Evolutionary conservation across 176 grass and related monocot genomes (phyloP), one percentile per base, ranked within the genome.

Genomic region (Aegilops longissima): DNA sequence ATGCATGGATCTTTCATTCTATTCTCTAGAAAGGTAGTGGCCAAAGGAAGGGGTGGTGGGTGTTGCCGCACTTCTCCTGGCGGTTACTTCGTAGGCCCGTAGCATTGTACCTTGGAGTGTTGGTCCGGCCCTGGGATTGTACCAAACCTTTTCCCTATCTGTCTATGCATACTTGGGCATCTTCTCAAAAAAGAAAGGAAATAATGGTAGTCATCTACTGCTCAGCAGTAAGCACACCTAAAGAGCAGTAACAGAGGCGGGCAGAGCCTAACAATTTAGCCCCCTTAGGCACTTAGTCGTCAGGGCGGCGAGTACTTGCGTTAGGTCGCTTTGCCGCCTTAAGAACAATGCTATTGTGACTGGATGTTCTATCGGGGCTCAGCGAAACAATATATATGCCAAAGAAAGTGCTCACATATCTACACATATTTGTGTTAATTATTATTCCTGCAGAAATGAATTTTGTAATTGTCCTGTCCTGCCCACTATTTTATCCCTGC

Each of bases 401-500:
- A 74, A 73, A 65, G 52, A 58, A 52, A 82, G 3, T 33, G 63
- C 61, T 75, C 42, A 81, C 73, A 86, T 54, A 70, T 83, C 59
- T 83, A 51, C 61, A 10, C 34, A 24, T 83, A 69, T 79, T 14
- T 79, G 25, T 64, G 72, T 21, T 63, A 33, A n/a, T 25, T 86
- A 40, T 39, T 73, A 56, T 3, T 76, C 49, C 68, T 27, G 30
- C 18, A 70, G 54, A 74, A 49, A 59, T 44, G 52, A 51, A 16
- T 42, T 80, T 75, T 85, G 77, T 66, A 34, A 29, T 69, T 83
- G 79, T 34, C 44, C 25, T 88, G 27, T 34, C 54, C 25, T 88
- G 27, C 14, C 40, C 35, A 35, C 62, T 88, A 45, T n/a, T 67
- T 24, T 61, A 47, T 66, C 72, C 21, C 6, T 51, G 14, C 71